Conservation (phyloP, 2,329 filamentous ascomycete species). For the Ophiostoma ulmi region DNA sequence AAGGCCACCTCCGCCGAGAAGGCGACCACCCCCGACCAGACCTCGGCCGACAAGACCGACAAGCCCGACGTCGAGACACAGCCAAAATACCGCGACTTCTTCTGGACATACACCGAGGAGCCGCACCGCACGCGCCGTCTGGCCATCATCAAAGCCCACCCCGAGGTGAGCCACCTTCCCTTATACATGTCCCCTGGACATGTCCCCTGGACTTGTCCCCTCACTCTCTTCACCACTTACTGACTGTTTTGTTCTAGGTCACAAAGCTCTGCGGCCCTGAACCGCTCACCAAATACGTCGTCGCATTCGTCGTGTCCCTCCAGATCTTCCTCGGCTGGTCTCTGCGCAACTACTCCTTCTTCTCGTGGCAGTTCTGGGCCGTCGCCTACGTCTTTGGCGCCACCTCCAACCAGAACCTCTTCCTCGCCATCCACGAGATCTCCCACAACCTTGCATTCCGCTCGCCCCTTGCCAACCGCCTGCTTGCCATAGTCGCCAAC, state of each 20-base stretch:
- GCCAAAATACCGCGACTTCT: conserved; percentile 62
- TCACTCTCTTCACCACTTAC: neutral
- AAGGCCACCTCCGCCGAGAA: neutral
- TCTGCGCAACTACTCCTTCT: conserved; percentile 70
- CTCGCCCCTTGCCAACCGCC: conserved; percentile 69
- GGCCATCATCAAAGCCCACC: conserved; percentile 96
- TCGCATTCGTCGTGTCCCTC: conserved; percentile 73
- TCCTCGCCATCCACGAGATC: conserved; percentile 97
- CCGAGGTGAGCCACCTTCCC: conserved; percentile 58
- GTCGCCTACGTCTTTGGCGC: conserved; percentile 89
- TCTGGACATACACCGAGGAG: conserved; percentile 99
- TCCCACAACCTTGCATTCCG: conserved; percentile 95
- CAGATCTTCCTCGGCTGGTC: conserved; percentile 74
- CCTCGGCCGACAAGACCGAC: neutral
- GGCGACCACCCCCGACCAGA: neutral
- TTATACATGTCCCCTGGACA: neutral
- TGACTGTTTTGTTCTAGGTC: conserved; percentile 51
- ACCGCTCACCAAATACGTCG: conserved; percentile 90
- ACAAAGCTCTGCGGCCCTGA: conserved; percentile 96
- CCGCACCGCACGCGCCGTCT: conserved; percentile 85
- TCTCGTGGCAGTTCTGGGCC: conserved; percentile 78
- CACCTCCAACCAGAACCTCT: conserved; percentile 96
- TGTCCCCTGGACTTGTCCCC: neutral
- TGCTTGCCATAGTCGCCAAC: conserved; percentile 90
- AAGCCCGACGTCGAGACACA: conserved; percentile 31